These are phyloP conservation scores for Saururus chinensis DNA, from an alignment of 164 flowering plant genomes.

Conservation along the genomic window DNA sequence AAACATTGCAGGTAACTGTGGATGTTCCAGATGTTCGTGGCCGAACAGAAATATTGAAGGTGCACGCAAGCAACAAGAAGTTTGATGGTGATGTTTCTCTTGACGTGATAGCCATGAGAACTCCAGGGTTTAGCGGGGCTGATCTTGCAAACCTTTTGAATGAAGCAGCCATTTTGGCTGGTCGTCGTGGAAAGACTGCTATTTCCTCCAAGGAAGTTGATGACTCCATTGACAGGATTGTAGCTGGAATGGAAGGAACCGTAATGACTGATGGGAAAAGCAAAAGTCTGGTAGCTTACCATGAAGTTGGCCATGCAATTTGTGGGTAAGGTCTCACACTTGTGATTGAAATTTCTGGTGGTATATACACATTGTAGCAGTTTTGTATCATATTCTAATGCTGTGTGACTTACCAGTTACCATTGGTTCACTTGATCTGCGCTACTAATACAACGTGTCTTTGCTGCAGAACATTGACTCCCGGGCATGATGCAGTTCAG, in stretches of 20 bases:
- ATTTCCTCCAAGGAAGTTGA: constrained; percentile 86
- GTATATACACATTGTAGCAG: not conserved
- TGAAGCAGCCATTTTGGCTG: constrained; percentile 92
- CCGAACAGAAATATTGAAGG: constrained; percentile 85
- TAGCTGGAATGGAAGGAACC: constrained; percentile 94
- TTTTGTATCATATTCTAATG: not conserved
- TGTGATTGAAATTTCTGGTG: not conserved
- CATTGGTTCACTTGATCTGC: not conserved
- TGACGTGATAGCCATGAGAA: constrained; percentile 87
- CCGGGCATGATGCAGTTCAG: constrained; percentile 88
- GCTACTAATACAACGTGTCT: not conserved
- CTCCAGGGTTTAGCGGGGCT: constrained; percentile 95
- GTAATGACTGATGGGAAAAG: constrained; percentile 93
- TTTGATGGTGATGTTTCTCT: constrained; percentile 77
- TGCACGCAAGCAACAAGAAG: constrained; percentile 76
- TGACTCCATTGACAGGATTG: constrained; percentile 88
- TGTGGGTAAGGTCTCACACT: constrained; percentile 49
- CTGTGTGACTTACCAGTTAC: not conserved
- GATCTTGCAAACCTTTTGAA: constrained; percentile 90
- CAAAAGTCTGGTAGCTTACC: constrained; percentile 87
- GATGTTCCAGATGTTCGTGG: constrained; percentile 89
- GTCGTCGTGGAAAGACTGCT: constrained; percentile 67
- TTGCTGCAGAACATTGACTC: constrained; percentile 66
- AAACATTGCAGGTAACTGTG: constrained; percentile 52
- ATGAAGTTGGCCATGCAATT: constrained; percentile 96